These are phyloP conservation scores for Debaryomyces hansenii DNA, from an alignment of 805 yeast species.

Conservation along the genomic window DNA sequence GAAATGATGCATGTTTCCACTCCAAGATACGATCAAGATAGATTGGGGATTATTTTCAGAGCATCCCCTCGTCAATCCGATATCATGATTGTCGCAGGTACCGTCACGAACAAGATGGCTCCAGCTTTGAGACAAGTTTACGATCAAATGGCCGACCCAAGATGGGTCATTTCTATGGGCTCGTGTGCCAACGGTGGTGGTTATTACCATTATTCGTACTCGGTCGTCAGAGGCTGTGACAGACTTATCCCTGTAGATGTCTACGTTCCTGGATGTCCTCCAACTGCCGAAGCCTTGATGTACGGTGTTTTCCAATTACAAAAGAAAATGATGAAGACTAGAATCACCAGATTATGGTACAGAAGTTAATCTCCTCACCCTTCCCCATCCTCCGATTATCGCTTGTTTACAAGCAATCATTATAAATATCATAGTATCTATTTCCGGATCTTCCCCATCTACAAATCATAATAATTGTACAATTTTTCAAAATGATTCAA, in stretches of 20 bases:
- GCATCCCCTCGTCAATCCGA: conserved; percentile 93
- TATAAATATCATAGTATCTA: too few relatives aligned
- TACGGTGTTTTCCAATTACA: conserved; percentile 87
- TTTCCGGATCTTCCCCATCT: too few relatives aligned
- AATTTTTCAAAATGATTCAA: too few relatives aligned
- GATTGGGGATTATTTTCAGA: conserved; percentile 89
- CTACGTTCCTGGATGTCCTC: conserved; percentile 93
- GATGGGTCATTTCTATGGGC: conserved; percentile 95
- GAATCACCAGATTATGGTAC: conserved; percentile 85
- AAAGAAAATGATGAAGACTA: conserved; percentile 83
- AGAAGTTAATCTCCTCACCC: conserved; percentile 38
- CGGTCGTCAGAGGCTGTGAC: conserved; percentile 89
- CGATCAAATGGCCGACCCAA: conserved; percentile 93
- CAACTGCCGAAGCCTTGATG: conserved; percentile 87
- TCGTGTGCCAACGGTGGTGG: conserved; percentile 95
- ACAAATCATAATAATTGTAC: too few relatives aligned
- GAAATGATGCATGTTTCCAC: conserved; percentile 95
- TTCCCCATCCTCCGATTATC: not conserved
- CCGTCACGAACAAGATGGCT: conserved; percentile 90
- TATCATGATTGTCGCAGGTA: conserved; percentile 90
- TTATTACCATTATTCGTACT: conserved; percentile 84
- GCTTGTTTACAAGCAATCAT: not conserved
- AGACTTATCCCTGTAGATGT: conserved; percentile 86
- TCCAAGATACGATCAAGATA: conserved; percentile 89
- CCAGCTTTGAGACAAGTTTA: conserved; percentile 91